phyloP scores from a whole-genome alignment of 2,329 filamentous ascomycete genomes.

The Macrophomina pseudophaseolina region DNA sequence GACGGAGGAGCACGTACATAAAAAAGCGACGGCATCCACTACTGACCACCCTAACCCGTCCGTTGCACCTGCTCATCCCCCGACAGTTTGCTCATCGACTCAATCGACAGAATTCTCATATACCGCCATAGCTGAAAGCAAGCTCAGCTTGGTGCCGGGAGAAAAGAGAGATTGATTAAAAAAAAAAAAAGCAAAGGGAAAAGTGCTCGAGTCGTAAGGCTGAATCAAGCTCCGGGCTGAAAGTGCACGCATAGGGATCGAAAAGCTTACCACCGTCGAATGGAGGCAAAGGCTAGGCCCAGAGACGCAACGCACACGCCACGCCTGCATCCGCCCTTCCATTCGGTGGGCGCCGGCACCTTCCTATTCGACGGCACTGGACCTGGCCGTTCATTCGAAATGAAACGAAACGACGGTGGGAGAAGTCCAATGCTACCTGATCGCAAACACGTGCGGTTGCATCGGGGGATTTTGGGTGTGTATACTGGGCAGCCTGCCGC shows the following conservation, averaged over 20 bases:
- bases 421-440: conserved; percentile 8
- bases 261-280: background rate
- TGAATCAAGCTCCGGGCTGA: conserved; percentile 13
- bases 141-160: no score
- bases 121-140: no score
- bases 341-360: background rate
- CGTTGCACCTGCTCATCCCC: no score
- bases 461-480: background rate
- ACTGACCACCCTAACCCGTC: no score
- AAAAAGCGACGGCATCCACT: no score
- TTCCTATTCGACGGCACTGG: conserved; percentile 2
- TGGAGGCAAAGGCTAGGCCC: no score
- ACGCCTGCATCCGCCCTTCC: background rate
- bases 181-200: background rate
- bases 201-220: background rate
- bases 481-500: no score
- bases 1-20: no score
- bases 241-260: conserved; percentile 8
- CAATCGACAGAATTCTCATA: no score
- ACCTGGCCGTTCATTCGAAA: background rate
- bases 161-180: background rate
- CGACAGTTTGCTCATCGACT: no score
- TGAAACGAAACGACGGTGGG: background rate
- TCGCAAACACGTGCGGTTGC: background rate
- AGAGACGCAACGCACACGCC: background rate